A percentile compares a stretch with the other conserved stretches of the same genome.
Evolutionary conservation across 768 basidiomycete species (phyloP).

Genomic region (Cystofilobasidium capitatum): DNA sequence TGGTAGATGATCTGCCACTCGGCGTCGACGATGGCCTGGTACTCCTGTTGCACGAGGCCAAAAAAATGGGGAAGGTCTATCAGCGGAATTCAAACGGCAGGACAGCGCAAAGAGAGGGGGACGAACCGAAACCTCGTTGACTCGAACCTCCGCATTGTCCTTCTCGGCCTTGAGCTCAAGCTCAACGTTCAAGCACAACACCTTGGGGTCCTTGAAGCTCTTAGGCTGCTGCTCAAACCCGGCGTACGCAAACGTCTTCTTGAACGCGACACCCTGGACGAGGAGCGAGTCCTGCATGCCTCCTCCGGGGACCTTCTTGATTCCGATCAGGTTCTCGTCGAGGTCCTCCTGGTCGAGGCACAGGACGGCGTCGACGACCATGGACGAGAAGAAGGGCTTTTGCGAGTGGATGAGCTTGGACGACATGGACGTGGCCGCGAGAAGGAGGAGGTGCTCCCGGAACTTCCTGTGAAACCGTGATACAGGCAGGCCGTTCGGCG

Average conservation of each 20-base stretch:
- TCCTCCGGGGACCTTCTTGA: constrained; percentile 91
- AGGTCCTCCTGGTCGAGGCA: constrained; percentile 86
- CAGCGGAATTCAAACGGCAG: not conserved
- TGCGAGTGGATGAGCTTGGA: constrained; percentile 98
- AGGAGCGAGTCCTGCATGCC: constrained; percentile 93
- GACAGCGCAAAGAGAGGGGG: not conserved
- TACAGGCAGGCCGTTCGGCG: no score
- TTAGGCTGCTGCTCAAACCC: constrained; percentile 99
- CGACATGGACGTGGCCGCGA: constrained; percentile 99
- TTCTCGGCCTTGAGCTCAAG: constrained; percentile 98
- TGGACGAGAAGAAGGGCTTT: constrained; percentile 96
- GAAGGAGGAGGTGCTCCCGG: constrained; percentile 87
- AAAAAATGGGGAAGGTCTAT: not conserved
- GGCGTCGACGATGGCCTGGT: constrained; percentile 97
- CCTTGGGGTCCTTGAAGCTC: constrained; percentile 73
- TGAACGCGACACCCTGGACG: constrained; percentile 87
- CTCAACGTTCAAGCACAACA: constrained; percentile 92
- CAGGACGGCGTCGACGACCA: constrained; percentile 96
- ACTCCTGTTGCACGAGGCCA: constrained; percentile 52
- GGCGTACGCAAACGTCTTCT: constrained; percentile 98
- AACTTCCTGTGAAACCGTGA: constrained; percentile 56
- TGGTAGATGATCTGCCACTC: constrained; percentile 99
- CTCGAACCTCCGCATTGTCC: constrained; percentile 96
- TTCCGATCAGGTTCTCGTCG: constrained; percentile 86
- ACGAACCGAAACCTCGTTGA: constrained; percentile 69